phyloP scores from a whole-genome alignment of 1,284 basidiomycete species.

The Sanghuangporus baumii region DNA sequence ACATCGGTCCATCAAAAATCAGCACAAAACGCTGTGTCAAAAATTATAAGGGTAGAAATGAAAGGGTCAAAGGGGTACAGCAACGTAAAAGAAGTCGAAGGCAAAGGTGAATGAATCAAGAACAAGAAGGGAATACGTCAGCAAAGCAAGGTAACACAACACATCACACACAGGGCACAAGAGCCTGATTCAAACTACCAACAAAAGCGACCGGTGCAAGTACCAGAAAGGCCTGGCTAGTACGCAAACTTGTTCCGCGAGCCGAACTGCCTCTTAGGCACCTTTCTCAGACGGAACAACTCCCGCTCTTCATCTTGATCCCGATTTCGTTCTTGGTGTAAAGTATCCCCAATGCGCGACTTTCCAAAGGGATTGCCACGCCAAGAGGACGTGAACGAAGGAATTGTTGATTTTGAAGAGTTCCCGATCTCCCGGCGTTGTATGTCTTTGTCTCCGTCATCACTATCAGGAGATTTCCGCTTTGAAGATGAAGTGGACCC shows the following conservation, averaged over 20 bases:
- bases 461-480: constrained; percentile 35
- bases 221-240: not conserved
- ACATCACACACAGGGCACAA: too few species aligned
- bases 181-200: too few species aligned
- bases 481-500: constrained; percentile 29
- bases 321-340: not conserved
- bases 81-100: not conserved
- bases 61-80: too few species aligned
- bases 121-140: too few species aligned
- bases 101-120: not conserved
- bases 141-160: too few species aligned
- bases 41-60: too few species aligned
- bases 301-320: not conserved
- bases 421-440: not conserved
- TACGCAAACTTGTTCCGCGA: not conserved
- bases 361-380: constrained; percentile 3
- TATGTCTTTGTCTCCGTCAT: constrained; percentile 15
- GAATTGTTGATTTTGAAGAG: not conserved
- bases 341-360: not conserved
- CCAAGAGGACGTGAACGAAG: not conserved
- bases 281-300: constrained; percentile 3
- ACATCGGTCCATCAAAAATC: too few species aligned
- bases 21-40: too few species aligned
- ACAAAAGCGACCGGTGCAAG: too few species aligned
- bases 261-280: constrained; percentile 8